phyloP scores from a whole-genome alignment of 2,329 filamentous ascomycete genomes.

The Arthroderma sp. region DNA sequence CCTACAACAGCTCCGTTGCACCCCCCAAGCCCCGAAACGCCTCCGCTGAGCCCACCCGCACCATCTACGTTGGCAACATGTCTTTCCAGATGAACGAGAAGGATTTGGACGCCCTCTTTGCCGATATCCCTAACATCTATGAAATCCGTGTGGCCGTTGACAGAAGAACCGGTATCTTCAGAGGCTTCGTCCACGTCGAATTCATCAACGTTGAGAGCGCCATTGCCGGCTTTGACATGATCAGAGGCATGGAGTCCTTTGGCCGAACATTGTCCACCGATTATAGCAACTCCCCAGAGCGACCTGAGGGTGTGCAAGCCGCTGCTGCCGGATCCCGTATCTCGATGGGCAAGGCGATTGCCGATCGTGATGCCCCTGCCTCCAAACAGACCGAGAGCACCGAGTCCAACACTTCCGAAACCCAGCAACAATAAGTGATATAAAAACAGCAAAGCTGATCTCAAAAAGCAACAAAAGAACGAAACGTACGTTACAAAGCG shows the following conservation, averaged over 20 bases:
- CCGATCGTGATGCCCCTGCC: too few species aligned
- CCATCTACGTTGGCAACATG: constrained; percentile 74
- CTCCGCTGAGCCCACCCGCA: constrained; percentile 42
- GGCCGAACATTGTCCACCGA: constrained; percentile 54
- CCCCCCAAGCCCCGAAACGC: constrained; percentile 1
- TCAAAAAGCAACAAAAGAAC: too few species aligned
- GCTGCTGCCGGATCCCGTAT: too few species aligned
- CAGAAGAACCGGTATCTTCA: constrained; percentile 62
- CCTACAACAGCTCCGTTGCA: constrained; percentile 20
- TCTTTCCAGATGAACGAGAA: constrained; percentile 73
- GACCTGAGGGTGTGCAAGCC: too few species aligned
- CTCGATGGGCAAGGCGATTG: too few species aligned
- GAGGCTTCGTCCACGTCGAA: constrained; percentile 75
- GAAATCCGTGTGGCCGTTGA: constrained; percentile 77
- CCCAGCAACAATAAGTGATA: too few species aligned
- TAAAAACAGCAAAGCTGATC: too few species aligned
- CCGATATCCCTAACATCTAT: constrained; percentile 52
- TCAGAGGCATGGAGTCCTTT: constrained; percentile 48
- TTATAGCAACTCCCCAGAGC: constrained; percentile 30
- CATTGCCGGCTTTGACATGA: constrained; percentile 41
- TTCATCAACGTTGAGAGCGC: constrained; percentile 58
- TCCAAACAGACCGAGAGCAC: too few species aligned
- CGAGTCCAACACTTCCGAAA: too few species aligned
- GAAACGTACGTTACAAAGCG: too few species aligned
- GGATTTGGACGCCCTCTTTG: constrained; percentile 68